phyloP scores from a whole-genome alignment of 1,139 yeast genomes.

The Candida glucosophila region DNA sequence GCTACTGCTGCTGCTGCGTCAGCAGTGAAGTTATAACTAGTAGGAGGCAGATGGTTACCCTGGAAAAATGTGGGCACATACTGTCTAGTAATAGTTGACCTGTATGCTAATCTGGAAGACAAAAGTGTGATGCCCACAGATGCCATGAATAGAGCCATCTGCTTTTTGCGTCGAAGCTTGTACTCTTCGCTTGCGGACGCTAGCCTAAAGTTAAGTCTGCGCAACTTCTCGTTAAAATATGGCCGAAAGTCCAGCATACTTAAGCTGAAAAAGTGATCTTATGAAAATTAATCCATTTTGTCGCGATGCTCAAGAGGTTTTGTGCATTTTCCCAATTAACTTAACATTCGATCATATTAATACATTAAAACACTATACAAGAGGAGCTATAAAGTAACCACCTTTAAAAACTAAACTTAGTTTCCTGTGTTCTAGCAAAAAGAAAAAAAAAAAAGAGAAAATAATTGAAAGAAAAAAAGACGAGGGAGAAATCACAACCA shows the following conservation, averaged over 20 bases:
- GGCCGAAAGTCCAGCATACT: not conserved
- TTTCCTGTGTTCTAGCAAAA: too few relatives aligned
- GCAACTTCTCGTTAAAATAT: not conserved
- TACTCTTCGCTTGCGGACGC: slow-evolving; percentile 32
- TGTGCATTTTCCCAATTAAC: not conserved
- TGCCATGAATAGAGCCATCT: slow-evolving; percentile 64
- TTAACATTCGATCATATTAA: not conserved
- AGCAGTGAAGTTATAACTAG: slow-evolving; percentile 60
- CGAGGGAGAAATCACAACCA: too few relatives aligned
- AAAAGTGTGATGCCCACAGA: slow-evolving; percentile 66
- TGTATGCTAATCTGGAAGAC: slow-evolving; percentile 66
- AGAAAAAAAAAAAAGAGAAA: too few relatives aligned
- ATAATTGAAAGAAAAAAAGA: not conserved
- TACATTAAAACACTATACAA: too few relatives aligned
- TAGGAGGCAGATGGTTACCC: slow-evolving; percentile 80
- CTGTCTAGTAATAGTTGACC: slow-evolving; percentile 65
- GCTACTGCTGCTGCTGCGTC: slow-evolving; percentile 88
- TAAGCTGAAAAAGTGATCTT: not conserved
- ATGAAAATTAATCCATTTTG: not conserved
- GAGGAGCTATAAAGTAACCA: too few relatives aligned
- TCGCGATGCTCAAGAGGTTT: too few relatives aligned
- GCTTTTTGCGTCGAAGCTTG: slow-evolving; percentile 54
- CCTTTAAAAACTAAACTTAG: too few relatives aligned
- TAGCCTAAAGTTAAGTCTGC: slow-evolving; percentile 21
- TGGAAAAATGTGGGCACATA: slow-evolving; percentile 75